These are phyloP conservation scores for Cordyceps farinosa DNA, from an alignment of 2,329 filamentous ascomycete species.

Conservation along the genomic window DNA sequence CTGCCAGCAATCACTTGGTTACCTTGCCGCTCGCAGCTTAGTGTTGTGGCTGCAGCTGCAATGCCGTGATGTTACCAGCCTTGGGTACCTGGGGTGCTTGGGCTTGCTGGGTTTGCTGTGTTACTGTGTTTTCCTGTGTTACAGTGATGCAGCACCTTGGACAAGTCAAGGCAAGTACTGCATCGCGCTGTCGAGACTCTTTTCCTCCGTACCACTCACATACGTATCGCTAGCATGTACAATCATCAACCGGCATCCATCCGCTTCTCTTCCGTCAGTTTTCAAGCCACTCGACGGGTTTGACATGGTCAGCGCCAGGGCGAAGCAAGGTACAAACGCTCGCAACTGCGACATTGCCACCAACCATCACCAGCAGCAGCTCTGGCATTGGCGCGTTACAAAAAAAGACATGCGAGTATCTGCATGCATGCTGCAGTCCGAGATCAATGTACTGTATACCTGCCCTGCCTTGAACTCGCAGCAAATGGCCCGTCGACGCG, in stretches of 20 bases:
- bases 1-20: neutral
- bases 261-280: neutral
- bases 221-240: neutral
- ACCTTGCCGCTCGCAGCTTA: constrained; percentile 7
- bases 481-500: neutral
- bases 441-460: neutral
- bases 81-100: constrained; percentile 8
- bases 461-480: neutral
- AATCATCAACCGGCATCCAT: neutral
- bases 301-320: neutral
- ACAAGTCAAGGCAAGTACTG: neutral
- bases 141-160: neutral
- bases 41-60: constrained; percentile 12
- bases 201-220: neutral
- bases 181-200: neutral
- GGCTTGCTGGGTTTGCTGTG: neutral
- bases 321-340: neutral
- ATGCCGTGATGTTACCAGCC: constrained; percentile 8
- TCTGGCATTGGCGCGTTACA: neutral
- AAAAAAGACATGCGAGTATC: constrained; percentile 6
- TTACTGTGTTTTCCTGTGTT: neutral
- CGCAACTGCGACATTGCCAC: neutral
- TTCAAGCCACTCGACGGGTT: neutral
- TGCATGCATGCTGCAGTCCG: constrained; percentile 11
- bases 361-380: neutral